Base-by-base conservation (phyloP, 75 land plant genomes). In the Selaginella moellendorffii region DNA sequence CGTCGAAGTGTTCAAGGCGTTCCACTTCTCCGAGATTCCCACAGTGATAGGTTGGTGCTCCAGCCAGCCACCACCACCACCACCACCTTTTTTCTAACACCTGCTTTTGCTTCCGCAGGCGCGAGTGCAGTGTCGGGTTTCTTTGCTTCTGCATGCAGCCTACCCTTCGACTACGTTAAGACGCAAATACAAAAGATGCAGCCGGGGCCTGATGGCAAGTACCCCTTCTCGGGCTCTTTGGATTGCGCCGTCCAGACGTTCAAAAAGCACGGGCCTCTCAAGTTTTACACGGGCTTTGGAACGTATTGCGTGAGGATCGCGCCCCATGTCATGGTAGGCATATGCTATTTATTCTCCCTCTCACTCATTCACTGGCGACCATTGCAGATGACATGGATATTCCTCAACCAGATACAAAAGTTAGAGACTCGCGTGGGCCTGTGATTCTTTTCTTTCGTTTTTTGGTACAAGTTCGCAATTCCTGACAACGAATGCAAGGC, bases 181-280 rank as follows among this genome's bases (percentile, higher is more conserved):
- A 92, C 97, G 29, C 97, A 92, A 54, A 88, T 92, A 20, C 97
- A 92, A 76, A 92, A 92, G 54, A 92, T 92, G 97, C 97, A 92
- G 75, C 97, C 97, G 5, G 95, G 90, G 72, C 96, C 89, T 42
- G 53, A 61, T 28, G 97, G 97, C 25, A 88, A 85, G 67, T 88
- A 75, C 54, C 97, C 95, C 9, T 88, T 85, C 66, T 71, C 85
- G 2, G 97, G 97, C 28, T 79, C 97, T 26, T 2, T 88, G 29
- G 97, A 92, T 52, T 92, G 97, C 70, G 80, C 89, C 26, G 1
- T 83, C 77, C 80, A 85, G 68, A 92, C 97, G 0, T 58, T 92
- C 17, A 88, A 81, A 52, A 26, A 65, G 2, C 82, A 82, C 20
- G 97, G 97, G 1, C 97, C 97, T 0, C 71, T 88, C 60, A 92